Percentiles rank a stretch among this genome's conserved stretches.
Conservation (phyloP, 73 alveolate species). For the Symbiodinium natans region DNA sequence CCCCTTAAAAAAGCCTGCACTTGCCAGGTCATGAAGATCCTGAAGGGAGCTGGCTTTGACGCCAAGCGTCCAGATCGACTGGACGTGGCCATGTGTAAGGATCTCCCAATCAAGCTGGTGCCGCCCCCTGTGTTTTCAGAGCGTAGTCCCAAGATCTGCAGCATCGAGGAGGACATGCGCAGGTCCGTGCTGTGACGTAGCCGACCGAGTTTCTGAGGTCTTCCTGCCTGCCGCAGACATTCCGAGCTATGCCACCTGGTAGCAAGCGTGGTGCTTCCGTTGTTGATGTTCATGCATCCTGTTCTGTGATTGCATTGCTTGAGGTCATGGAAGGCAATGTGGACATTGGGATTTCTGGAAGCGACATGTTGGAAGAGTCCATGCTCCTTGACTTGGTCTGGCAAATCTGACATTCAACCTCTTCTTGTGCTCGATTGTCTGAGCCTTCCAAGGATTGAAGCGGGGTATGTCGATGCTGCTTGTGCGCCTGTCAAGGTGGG, state of each 20-base stretch:
- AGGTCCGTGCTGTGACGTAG: no score
- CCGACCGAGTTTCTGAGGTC: not conserved
- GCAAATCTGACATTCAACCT: not conserved
- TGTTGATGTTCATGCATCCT: not conserved
- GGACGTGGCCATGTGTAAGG: conserved; percentile 89
- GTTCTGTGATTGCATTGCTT: not conserved
- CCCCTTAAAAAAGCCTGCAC: not conserved
- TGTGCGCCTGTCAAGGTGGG: not conserved
- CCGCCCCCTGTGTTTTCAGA: not conserved
- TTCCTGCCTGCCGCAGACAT: conserved; percentile 84
- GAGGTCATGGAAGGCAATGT: conserved; percentile 90
- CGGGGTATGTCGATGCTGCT: conserved; percentile 18
- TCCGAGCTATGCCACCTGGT: conserved; percentile 60
- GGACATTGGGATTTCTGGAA: conserved; percentile 87
- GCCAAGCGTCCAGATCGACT: conserved; percentile 90
- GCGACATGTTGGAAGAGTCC: conserved; percentile 86
- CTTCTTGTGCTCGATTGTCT: not conserved
- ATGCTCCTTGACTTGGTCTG: not conserved
- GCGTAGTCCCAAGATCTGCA: no score
- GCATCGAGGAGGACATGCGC: no score
- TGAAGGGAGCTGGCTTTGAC: conserved; percentile 74
- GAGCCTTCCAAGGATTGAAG: conserved; percentile 20
- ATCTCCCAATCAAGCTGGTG: conserved; percentile 58
- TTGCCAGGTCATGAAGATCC: conserved; percentile 58
- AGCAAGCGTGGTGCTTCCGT: not conserved